phyloP scores from a whole-genome alignment of 495 filamentous ascomycete genomes.

The Aspergillus panamensis region DNA sequence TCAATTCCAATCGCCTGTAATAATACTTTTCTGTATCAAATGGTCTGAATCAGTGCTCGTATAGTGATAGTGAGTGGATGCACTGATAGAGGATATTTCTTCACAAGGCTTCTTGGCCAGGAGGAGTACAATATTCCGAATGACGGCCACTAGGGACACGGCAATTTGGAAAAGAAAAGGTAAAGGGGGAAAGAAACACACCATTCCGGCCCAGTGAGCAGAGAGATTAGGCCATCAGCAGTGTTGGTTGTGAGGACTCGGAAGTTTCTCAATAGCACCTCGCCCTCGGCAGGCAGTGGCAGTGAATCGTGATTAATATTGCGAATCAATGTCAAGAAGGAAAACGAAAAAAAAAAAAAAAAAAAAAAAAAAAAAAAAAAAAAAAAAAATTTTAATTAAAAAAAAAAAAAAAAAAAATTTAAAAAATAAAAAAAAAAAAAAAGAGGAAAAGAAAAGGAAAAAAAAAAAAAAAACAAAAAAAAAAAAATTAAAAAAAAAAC shows the following conservation, averaged over 20 bases:
- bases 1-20: constrained; percentile 7
- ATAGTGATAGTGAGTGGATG: constrained; percentile 3
- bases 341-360: constrained; percentile 9
- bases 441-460: too few relatives aligned
- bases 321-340: constrained; percentile 5
- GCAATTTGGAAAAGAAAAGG: constrained; percentile 2
- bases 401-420: too few relatives aligned
- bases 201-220: neutral
- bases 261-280: constrained; percentile 4
- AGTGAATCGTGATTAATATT: neutral
- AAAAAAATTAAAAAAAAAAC: too few relatives aligned
- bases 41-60: constrained; percentile 5
- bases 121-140: neutral
- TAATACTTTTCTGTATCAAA: constrained; percentile 7
- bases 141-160: neutral
- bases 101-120: constrained; percentile 10
- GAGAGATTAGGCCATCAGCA: constrained; percentile 1
- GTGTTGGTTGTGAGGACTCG: constrained; percentile 13
- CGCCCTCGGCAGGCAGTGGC: constrained; percentile 2
- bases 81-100: neutral
- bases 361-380: too few relatives aligned
- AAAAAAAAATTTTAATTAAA: too few relatives aligned
- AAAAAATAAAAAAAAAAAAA: too few relatives aligned
- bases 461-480: too few relatives aligned
- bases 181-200: neutral